Evolutionary conservation across 164 flowering plant genomes (phyloP).

Genomic region (Tetrastigma voinierianum): DNA sequence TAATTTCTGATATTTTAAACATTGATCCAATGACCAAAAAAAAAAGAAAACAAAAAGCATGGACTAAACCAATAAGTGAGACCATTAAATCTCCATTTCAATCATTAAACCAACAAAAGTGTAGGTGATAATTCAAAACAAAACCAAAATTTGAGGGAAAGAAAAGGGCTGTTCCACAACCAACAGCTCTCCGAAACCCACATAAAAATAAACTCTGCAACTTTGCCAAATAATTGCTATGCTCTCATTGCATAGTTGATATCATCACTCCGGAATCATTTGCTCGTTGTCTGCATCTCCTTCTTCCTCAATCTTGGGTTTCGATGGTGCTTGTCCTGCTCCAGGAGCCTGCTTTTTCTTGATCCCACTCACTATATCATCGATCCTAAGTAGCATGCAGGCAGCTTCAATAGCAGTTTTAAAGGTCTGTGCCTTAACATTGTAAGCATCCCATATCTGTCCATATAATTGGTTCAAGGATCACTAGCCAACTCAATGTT

Average conservation of each 20-base stretch:
- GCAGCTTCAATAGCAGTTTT: constrained; percentile 98
- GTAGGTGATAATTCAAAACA: too few species aligned
- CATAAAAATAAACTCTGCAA: neutral
- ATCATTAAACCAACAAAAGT: too few species aligned
- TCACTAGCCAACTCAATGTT: too few species aligned
- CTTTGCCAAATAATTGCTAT: neutral
- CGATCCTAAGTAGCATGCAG: constrained; percentile 97
- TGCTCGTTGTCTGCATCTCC: constrained; percentile 89
- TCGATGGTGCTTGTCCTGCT: constrained; percentile 44
- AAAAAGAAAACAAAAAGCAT: too few species aligned
- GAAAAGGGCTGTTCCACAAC: too few species aligned
- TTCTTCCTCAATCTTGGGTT: constrained; percentile 72
- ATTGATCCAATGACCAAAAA: too few species aligned
- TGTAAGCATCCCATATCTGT: constrained; percentile 96
- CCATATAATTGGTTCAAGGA: neutral
- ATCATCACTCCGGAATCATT: constrained; percentile 67
- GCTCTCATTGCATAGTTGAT: neutral
- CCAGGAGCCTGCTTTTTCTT: constrained; percentile 94
- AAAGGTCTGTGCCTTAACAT: constrained; percentile 92
- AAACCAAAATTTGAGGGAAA: too few species aligned
- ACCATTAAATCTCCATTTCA: too few species aligned
- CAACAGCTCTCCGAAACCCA: too few species aligned
- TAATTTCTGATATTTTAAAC: too few species aligned
- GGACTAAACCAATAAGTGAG: too few species aligned
- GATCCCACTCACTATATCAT: constrained; percentile 95